Conservation (phyloP, 306 rosid species). For the Prunus mira region DNA sequence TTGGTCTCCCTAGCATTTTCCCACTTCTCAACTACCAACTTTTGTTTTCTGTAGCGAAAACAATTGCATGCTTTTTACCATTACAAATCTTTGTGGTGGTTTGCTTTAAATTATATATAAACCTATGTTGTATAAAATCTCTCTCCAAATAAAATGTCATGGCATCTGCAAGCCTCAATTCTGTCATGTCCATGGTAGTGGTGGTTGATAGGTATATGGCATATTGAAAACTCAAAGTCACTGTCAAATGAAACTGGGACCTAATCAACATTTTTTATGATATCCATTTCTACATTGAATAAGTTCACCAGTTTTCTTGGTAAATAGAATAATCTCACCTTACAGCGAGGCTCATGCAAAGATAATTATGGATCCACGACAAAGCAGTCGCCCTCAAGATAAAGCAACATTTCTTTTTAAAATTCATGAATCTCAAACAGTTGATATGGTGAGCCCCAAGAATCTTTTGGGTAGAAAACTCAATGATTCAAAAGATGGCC, state of each 20-base stretch:
- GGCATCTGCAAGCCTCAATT: neutral
- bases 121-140: neutral
- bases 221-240: neutral
- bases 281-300: constrained; percentile 1
- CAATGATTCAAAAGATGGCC: constrained; percentile 6
- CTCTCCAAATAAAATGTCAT: neutral
- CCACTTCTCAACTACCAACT: neutral
- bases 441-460: constrained; percentile 17
- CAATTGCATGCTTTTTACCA: neutral
- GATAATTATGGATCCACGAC: constrained; percentile 11
- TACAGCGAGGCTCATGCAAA: constrained; percentile 15
- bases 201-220: neutral
- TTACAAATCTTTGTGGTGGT: neutral
- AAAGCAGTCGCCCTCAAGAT: constrained; percentile 21
- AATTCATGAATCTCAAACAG: neutral
- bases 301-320: neutral
- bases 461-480: constrained; percentile 16
- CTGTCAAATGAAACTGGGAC: constrained; percentile 1
- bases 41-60: neutral
- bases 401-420: neutral
- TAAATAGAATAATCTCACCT: neutral
- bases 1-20: too few relatives aligned
- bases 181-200: neutral
- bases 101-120: neutral
- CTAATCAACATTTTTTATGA: constrained; percentile 10